Percentiles rank a stretch among this genome's conserved stretches.
Conservation (phyloP, 2,329 filamentous ascomycete species). For the Colletotrichum somersetense region DNA sequence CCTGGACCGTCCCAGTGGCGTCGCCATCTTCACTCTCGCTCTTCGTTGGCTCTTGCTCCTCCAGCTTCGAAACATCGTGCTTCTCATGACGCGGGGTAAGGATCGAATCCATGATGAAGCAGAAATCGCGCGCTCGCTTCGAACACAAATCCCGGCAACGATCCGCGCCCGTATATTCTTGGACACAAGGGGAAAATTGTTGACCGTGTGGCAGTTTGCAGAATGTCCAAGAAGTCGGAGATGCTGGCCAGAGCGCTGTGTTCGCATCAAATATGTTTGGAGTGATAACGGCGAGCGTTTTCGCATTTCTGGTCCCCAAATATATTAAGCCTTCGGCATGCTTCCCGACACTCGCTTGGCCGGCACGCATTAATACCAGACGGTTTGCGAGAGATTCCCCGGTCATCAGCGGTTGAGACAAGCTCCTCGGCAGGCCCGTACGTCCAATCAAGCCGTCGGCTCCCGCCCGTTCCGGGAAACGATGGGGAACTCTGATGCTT, state of each 20-base stretch:
- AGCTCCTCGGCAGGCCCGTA: constrained; percentile 20
- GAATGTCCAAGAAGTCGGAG: too few species aligned
- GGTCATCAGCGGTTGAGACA: constrained; percentile 21
- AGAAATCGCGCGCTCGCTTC: background rate
- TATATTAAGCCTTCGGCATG: constrained; percentile 30
- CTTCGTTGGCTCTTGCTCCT: constrained; percentile 15
- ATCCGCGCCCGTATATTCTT: too few species aligned
- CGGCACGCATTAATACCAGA: background rate
- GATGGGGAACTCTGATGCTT: background rate
- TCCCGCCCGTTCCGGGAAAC: background rate
- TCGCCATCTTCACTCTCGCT: constrained; percentile 25
- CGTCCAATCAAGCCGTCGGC: constrained; percentile 16
- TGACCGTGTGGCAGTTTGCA: background rate
- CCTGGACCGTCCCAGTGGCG: constrained; percentile 17
- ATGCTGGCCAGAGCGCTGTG: background rate
- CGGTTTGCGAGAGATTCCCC: constrained; percentile 8
- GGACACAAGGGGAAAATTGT: background rate
- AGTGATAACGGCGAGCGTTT: background rate
- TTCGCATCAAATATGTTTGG: background rate
- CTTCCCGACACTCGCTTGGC: constrained; percentile 1
- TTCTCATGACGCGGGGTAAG: constrained; percentile 23
- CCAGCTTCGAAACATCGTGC: constrained; percentile 28
- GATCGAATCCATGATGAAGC: background rate
- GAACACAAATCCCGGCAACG: background rate
- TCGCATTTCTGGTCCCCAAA: background rate